A percentile compares a stretch with the other conserved stretches of the same genome.
Conservation (phyloP, 495 filamentous ascomycete species). For the Penicillium maclennaniae region DNA sequence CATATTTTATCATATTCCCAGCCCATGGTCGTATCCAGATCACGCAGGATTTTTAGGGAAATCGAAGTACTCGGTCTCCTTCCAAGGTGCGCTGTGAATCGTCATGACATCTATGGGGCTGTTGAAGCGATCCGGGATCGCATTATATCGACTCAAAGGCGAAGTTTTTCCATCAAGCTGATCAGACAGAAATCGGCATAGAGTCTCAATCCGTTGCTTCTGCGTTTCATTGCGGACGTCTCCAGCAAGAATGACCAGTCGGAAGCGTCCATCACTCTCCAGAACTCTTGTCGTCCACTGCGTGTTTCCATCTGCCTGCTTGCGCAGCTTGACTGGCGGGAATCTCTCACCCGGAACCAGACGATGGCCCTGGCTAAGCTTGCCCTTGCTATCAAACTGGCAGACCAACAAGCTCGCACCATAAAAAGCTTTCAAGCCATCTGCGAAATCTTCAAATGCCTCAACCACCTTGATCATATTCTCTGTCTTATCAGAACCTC, state of each 20-base stretch:
- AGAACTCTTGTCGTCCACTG: conserved; percentile 45
- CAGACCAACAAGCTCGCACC: conserved; percentile 27
- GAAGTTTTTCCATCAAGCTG: not conserved
- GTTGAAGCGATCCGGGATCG: conserved; percentile 30
- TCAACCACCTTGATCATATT: conserved; percentile 28
- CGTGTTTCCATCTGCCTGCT: conserved; percentile 50
- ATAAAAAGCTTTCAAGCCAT: conserved; percentile 38
- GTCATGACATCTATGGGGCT: conserved; percentile 53
- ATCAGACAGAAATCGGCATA: conserved; percentile 40
- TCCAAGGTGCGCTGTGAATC: conserved; percentile 51
- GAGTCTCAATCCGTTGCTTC: conserved; percentile 38
- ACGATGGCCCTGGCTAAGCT: conserved; percentile 22
- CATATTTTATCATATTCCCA: conserved; percentile 65
- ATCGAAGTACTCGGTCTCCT: conserved; percentile 50
- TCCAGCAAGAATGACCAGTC: conserved; percentile 61
- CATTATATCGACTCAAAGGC: conserved; percentile 36
- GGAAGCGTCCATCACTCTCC: conserved; percentile 52
- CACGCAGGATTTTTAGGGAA: conserved; percentile 54
- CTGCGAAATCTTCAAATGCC: conserved; percentile 30
- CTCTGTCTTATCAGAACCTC: conserved; percentile 9
- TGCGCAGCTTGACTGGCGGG: conserved; percentile 49
- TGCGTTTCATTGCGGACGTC: conserved; percentile 45
- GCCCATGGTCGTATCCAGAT: conserved; percentile 47
- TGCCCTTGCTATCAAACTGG: conserved; percentile 17
- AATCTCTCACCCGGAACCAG: conserved; percentile 50